These are phyloP conservation scores for Golubevia pallescens DNA, from an alignment of 1,284 basidiomycete genomes.

Conservation along the genomic window DNA sequence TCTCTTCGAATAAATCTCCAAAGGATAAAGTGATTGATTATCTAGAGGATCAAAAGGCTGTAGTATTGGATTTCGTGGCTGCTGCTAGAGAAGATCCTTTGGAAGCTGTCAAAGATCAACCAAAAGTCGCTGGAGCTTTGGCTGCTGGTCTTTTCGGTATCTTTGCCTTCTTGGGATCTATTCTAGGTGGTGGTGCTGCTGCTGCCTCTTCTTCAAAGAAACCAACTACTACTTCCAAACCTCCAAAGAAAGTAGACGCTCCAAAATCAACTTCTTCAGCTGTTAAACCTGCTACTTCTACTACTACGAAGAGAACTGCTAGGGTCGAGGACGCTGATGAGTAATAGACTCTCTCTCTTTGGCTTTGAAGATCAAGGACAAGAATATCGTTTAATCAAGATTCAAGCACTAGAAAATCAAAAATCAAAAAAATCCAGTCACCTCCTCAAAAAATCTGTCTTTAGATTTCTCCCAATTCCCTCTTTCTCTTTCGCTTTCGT, in stretches of 20 bases:
- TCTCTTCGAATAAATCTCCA: slow-evolving; percentile 21
- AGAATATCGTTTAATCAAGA: not conserved
- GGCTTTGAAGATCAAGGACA: slow-evolving; percentile 9
- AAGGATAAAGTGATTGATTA: slow-evolving; percentile 17
- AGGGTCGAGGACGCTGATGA: not conserved
- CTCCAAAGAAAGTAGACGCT: slow-evolving; percentile 16
- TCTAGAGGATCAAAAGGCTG: slow-evolving; percentile 24
- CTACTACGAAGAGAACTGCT: not conserved
- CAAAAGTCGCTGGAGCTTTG: slow-evolving; percentile 43
- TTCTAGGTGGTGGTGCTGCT: slow-evolving; percentile 26
- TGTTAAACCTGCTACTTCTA: slow-evolving; percentile 3
- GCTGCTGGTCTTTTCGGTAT: slow-evolving; percentile 42
- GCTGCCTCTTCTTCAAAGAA: slow-evolving; percentile 25
- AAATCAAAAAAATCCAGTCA: too few species aligned
- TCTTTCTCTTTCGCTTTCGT: too few species aligned
- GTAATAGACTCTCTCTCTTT: not conserved
- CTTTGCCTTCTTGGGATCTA: slow-evolving; percentile 35
- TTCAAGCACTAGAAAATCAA: not conserved
- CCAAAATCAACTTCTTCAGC: slow-evolving; percentile 31
- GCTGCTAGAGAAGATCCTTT: slow-evolving; percentile 37
- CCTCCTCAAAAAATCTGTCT: too few species aligned
- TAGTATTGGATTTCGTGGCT: slow-evolving; percentile 31
- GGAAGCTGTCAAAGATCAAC: slow-evolving; percentile 47
- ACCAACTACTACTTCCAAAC: slow-evolving; percentile 28
- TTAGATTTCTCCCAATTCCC: too few species aligned